These are phyloP conservation scores for Phytophthora crassamura DNA, from an alignment of 352 stramenopile species.

Conservation along the genomic window DNA sequence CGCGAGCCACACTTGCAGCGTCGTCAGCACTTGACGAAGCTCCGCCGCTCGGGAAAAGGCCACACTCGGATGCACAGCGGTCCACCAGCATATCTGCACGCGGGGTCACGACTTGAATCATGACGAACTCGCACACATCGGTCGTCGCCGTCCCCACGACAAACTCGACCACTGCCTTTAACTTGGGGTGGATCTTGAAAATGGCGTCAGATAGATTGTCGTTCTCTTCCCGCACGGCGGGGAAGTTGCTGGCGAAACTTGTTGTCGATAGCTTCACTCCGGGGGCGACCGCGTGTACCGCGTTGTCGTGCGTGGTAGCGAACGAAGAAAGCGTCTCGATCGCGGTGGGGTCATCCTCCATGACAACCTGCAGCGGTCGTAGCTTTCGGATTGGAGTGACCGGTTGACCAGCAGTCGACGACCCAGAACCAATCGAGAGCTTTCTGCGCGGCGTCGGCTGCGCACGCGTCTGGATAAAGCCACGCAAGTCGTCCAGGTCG, in stretches of 20 bases:
- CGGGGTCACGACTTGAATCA: conserved; percentile 48
- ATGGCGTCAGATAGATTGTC: conserved; percentile 54
- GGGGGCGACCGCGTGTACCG: background rate
- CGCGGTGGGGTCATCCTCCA: conserved; percentile 29
- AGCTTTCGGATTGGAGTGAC: conserved; percentile 63
- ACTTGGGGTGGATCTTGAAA: conserved; percentile 68
- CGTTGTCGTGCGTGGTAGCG: conserved; percentile 2
- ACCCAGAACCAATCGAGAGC: conserved; percentile 18
- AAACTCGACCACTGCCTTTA: conserved; percentile 68
- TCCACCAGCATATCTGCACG: conserved; percentile 54
- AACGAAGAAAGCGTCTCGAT: conserved; percentile 9
- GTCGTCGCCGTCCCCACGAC: conserved; percentile 69
- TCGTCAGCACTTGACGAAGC: conserved; percentile 4
- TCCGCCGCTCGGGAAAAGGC: conserved; percentile 1
- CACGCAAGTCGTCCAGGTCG: conserved; percentile 63
- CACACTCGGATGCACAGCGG: conserved; percentile 40
- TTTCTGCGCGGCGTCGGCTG: conserved; percentile 37
- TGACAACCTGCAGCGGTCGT: conserved; percentile 60
- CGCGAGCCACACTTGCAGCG: conserved; percentile 14
- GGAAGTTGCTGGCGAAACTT: background rate
- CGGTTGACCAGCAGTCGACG: conserved; percentile 7
- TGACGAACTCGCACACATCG: conserved; percentile 65
- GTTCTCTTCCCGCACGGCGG: conserved; percentile 27
- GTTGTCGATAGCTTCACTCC: conserved; percentile 4
- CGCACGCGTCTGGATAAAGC: conserved; percentile 60